A percentile compares a stretch with the other conserved stretches of the same genome.
Conservation (phyloP, 2,329 filamentous ascomycete genomes). For the Plectosphaerella sp. region DNA sequence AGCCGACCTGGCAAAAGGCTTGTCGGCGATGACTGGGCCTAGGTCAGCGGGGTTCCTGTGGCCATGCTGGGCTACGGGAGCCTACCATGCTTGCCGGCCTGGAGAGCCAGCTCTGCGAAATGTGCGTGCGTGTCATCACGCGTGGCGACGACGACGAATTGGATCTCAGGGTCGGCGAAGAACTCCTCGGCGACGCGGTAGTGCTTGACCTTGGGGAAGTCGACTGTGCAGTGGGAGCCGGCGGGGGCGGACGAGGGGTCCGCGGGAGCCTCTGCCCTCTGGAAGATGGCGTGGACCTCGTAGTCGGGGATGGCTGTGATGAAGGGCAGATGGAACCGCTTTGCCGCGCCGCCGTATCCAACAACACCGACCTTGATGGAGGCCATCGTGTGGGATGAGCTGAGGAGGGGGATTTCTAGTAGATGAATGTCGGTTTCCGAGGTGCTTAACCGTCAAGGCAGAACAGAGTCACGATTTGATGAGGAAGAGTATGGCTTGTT, state of each 20-base stretch:
- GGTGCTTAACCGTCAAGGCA: too few species aligned
- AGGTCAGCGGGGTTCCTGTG: too few species aligned
- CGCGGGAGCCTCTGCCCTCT: conserved; percentile 34
- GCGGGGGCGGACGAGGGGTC: conserved; percentile 18
- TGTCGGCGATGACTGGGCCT: conserved; percentile 54
- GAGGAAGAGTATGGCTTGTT: too few species aligned
- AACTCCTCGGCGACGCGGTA: conserved; percentile 56
- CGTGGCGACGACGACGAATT: conserved; percentile 59
- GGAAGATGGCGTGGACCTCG: conserved; percentile 41
- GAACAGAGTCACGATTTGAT: too few species aligned
- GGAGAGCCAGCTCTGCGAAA: conserved; percentile 50
- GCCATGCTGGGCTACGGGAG: too few species aligned
- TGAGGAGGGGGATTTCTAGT: not conserved
- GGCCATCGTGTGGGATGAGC: conserved; percentile 7
- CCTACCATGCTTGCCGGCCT: conserved; percentile 53
- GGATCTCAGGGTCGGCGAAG: conserved; percentile 51
- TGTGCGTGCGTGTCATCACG: conserved; percentile 45
- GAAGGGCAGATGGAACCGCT: conserved; percentile 46
- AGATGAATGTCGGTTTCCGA: not conserved
- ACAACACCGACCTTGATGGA: conserved; percentile 42
- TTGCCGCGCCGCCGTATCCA: conserved; percentile 44
- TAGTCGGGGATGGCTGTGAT: conserved; percentile 41
- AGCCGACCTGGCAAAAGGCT: conserved; percentile 59
- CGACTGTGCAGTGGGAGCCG: conserved; percentile 41
- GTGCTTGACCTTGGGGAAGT: conserved; percentile 44